Evolutionary conservation across 2,329 filamentous ascomycete species (phyloP).

Genomic region (Byssochlamys sp.): DNA sequence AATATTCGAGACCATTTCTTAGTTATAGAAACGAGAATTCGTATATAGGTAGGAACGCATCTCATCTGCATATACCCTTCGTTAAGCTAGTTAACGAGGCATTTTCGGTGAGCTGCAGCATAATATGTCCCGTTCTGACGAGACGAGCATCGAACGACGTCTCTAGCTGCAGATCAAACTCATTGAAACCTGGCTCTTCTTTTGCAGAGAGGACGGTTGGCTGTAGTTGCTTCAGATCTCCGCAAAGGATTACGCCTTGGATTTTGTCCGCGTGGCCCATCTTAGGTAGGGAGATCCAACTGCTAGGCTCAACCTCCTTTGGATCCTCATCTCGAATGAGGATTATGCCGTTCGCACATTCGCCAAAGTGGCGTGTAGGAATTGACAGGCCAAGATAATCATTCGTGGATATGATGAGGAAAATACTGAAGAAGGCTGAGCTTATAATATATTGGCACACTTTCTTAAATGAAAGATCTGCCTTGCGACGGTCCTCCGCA

Average conservation of each 20-base stretch:
- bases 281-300: not conserved
- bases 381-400: not conserved
- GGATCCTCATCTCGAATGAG: not conserved
- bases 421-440: not conserved
- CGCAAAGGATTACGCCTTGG: not conserved
- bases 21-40: not conserved
- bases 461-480: not conserved
- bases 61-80: not conserved
- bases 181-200: not conserved
- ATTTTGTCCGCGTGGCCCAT: not conserved
- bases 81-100: not conserved
- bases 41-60: not conserved
- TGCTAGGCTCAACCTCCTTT: not conserved
- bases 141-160: not conserved
- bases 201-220: not conserved
- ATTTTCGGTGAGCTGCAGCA: not conserved
- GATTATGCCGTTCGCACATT: not conserved
- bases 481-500: not conserved
- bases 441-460: not conserved
- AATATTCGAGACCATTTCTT: not conserved
- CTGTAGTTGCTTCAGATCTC: not conserved
- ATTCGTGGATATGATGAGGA: not conserved
- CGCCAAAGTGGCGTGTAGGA: not conserved
- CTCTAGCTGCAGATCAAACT: not conserved
- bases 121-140: not conserved